Conservation (phyloP, 352 stramenopile species). For the Aphanomyces invadans region DNA sequence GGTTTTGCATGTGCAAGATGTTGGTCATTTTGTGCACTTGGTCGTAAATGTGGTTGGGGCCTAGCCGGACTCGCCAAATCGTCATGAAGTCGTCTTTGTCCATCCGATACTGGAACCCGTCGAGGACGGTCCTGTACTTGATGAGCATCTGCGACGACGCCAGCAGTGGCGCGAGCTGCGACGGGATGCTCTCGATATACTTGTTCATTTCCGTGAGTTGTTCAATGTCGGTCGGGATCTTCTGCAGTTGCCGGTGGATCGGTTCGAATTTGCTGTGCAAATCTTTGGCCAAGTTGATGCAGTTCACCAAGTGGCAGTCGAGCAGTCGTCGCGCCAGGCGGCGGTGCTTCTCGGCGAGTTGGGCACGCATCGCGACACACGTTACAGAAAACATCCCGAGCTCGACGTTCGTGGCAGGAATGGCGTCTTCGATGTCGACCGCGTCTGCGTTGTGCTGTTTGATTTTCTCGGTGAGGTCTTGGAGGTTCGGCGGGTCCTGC, state of each 20-base stretch:
- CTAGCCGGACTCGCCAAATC: conserved; percentile 82
- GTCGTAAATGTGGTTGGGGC: conserved; percentile 83
- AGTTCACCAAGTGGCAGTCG: conserved; percentile 71
- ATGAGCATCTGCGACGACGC: conserved; percentile 68
- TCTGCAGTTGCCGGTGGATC: conserved; percentile 78
- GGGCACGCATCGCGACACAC: conserved; percentile 50
- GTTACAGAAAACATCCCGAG: conserved; percentile 80
- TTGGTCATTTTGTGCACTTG: conserved; percentile 76
- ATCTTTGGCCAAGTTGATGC: conserved; percentile 57
- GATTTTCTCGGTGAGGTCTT: conserved; percentile 61
- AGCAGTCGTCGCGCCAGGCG: conserved; percentile 64
- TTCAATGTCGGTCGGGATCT: conserved; percentile 87
- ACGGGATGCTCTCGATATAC: conserved; percentile 67
- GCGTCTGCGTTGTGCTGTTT: conserved; percentile 69
- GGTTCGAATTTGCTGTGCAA: conserved; percentile 74
- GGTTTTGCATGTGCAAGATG: conserved; percentile 75
- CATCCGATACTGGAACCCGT: conserved; percentile 79
- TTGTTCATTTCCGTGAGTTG: conserved; percentile 83
- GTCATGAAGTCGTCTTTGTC: conserved; percentile 84
- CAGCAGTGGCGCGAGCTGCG: conserved; percentile 55
- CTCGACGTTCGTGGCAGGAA: conserved; percentile 58
- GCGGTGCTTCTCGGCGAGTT: conserved; percentile 72
- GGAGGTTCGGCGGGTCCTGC: conserved; percentile 66
- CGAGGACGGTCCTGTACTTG: conserved; percentile 69
- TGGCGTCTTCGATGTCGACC: conserved; percentile 42